Base-by-base conservation (phyloP, 2,329 filamentous ascomycete species). In the Claviceps sp. region DNA sequence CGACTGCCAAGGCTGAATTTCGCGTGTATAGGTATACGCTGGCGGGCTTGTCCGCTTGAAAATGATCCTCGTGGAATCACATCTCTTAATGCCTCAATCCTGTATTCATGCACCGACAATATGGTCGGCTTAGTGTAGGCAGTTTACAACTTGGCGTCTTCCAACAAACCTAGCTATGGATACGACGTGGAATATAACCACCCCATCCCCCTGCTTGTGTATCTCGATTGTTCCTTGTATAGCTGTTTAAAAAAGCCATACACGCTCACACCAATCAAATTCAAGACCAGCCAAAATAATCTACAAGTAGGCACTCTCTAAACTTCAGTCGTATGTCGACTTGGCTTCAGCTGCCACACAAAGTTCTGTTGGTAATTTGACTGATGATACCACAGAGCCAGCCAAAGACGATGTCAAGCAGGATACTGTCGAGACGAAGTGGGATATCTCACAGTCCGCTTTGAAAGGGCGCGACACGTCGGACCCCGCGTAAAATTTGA, bases 251-350 rank as follows among this genome's bases (percentile, higher is more conserved):
- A 44, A 4, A 30, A 13, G 8, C 38, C 8, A n/a, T 40, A 20
- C 22, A 45, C 7, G 18, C 8, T 45, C 30, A 8, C 26, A 26
- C 22, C 37, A 37, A 30, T 30, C 26, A 30, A 30, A 22, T 46
- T 16, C 14, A 13, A 18, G 37, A 14, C 18, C 41, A 46, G 14
- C 24, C 48, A 53, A 38, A 46, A 63, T 66, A 61, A 56, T 61
- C 57, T 62, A 64, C 58, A 60, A 63, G 52, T 52, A 50, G 43
- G 51, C 57, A 48, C 58, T 84, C 59, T 94, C 88, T 56, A 93
- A 88, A 57, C 76, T 90, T 63, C 79, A 91, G 75, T 85, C 86
- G 53, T 84, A 83, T 70, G 64, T 87, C 60, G 84, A 90, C 76
- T 78, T 78, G 14, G 86, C 85, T 61, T 76, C 81, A 41, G 87